These are phyloP conservation scores for Cystobasidium slooffiae DNA, from an alignment of 1,284 basidiomycete genomes.

Conservation along the genomic window DNA sequence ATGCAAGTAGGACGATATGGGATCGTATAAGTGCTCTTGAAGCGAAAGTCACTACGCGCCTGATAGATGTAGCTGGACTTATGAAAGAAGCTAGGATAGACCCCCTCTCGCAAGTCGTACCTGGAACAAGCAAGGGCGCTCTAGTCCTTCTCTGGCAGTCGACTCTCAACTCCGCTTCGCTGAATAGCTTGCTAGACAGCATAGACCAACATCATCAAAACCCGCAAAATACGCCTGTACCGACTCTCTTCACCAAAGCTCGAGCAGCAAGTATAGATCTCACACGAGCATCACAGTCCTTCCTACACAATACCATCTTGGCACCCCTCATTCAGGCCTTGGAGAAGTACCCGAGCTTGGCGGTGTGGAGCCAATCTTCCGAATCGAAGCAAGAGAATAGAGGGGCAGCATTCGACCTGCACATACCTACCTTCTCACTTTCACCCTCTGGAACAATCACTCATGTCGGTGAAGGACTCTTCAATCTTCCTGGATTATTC, in stretches of 20 bases:
- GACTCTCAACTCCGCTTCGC: slow-evolving; percentile 74
- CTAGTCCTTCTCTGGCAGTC: slow-evolving; percentile 76
- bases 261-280: slow-evolving; percentile 68
- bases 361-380: slow-evolving; percentile 67
- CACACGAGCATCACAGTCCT: slow-evolving; percentile 73
- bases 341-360: slow-evolving; percentile 68
- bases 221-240: slow-evolving; percentile 22
- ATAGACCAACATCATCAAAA: slow-evolving; percentile 57
- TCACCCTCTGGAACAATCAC: slow-evolving; percentile 87
- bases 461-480: slow-evolving; percentile 84
- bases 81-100: slow-evolving; percentile 64
- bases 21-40: slow-evolving; percentile 73
- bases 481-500: slow-evolving; percentile 90
- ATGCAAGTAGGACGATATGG: slow-evolving; percentile 70
- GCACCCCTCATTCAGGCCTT: slow-evolving; percentile 81
- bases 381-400: slow-evolving; percentile 52
- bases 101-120: slow-evolving; percentile 64
- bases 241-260: slow-evolving; percentile 65
- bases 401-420: slow-evolving; percentile 66
- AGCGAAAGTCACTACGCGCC: slow-evolving; percentile 64
- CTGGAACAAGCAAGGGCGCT: slow-evolving; percentile 70
- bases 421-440: slow-evolving; percentile 89
- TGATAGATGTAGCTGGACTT: slow-evolving; percentile 65
- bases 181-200: slow-evolving; percentile 68
- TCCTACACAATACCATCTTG: slow-evolving; percentile 79